These are phyloP conservation scores for Castanopsis chinensis DNA, from an alignment of 306 rosid species.

Conservation along the genomic window DNA sequence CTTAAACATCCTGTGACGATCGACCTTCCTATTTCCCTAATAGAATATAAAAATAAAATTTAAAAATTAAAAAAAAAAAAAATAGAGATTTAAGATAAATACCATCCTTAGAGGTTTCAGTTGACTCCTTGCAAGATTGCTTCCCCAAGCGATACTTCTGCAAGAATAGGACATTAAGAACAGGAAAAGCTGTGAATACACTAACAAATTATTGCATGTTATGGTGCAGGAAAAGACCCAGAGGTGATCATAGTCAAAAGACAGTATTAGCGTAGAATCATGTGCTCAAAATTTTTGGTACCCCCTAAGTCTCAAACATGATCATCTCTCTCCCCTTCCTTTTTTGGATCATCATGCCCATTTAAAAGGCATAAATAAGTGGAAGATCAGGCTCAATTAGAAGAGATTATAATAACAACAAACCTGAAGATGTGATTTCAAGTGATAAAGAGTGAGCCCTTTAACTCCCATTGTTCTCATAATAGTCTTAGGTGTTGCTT, in stretches of 20 bases:
- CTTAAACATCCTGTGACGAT: too few species aligned
- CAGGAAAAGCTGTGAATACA: background rate
- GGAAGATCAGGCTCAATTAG: background rate
- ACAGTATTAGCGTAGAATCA: background rate
- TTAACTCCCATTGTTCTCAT: conserved; percentile 69
- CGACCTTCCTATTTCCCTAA: background rate
- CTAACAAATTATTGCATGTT: background rate
- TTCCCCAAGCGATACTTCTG: conserved; percentile 62
- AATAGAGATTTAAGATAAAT: conserved; percentile 3
- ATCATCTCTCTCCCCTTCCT: background rate
- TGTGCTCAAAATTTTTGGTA: conserved; percentile 1
- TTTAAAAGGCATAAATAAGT: background rate
- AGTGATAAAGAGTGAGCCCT: conserved; percentile 65
- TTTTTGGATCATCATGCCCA: background rate
- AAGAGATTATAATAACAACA: conserved; percentile 7
- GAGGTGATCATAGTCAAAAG: background rate
- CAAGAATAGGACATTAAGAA: conserved; percentile 21
- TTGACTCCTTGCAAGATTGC: conserved; percentile 54
- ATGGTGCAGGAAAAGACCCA: background rate
- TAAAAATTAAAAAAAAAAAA: too few species aligned
- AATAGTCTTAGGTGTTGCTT: conserved; percentile 61
- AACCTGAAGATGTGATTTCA: conserved; percentile 68
- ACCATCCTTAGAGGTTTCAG: conserved; percentile 55
- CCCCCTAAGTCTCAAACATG: background rate
- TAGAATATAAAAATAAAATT: background rate